Base-by-base conservation (phyloP, 805 yeast species). In the Candida methanosorbosa region DNA sequence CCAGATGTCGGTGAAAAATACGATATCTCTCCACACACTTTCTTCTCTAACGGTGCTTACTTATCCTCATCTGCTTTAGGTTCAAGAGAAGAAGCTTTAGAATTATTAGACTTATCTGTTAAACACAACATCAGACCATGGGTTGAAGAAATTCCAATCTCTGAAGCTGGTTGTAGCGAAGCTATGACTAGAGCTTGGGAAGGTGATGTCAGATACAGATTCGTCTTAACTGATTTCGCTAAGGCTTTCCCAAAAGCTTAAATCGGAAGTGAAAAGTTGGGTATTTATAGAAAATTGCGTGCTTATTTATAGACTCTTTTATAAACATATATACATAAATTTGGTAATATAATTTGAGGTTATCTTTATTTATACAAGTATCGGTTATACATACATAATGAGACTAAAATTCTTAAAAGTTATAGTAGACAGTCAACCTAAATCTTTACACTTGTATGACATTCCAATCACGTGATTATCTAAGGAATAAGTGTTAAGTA, bases 181-280 rank as follows among this genome's bases (percentile, higher is more conserved):
- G 73, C 67, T 9, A 61, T 70, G 56, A 57, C 65, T 32, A 66
- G 66, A 50, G 64, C 68, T 35, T 55, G 63, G 48, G 44, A 59
- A 8, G 72, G 72, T 46, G 73, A 70, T 39, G 68, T 66, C 29
- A 66, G 73, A 53, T 70, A 68, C 49, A 66, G 76, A 62, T 66
- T 67, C 43, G 68, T 66, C 17, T 64, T 70, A 41, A 69, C 73
- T 33, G 67, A 66, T 26, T 70, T 57, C 49, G 64, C 61, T 49
- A 59, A 68, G 49, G 70, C 64, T 7, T 69, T 68, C 35, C 59
- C 59, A 21, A 52, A 54, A 19, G 48, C 49, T 13, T n/a, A n/a
- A n/a, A n/a, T n/a, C n/a, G n/a, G n/a, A n/a, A n/a, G n/a, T n/a
- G n/a, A n/a, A n/a, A n/a, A n/a, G n/a, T n/a, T 20, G 9, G 9